Conservation (phyloP, 2,329 filamentous ascomycete genomes). For the Penicillium sp. region DNA sequence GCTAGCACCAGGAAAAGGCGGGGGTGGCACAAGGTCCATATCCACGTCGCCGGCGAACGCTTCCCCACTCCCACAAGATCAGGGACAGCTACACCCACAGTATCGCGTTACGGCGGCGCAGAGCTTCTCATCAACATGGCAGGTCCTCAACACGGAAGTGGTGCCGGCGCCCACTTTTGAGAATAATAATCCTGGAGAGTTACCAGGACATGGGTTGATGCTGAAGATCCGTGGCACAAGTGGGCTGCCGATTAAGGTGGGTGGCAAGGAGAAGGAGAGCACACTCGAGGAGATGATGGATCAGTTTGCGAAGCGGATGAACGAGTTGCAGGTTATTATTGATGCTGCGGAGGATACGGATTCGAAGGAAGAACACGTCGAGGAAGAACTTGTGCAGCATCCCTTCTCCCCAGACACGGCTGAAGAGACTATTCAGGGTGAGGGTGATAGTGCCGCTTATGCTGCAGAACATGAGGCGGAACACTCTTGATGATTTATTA, state of each 20-base stretch:
- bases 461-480: background rate
- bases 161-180: conserved; percentile 64
- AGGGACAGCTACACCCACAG: conserved; percentile 21
- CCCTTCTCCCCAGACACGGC: background rate
- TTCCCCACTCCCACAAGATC: conserved; percentile 4
- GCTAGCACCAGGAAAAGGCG: background rate
- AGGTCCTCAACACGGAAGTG: conserved; percentile 57
- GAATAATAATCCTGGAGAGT: conserved; percentile 52
- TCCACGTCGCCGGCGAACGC: conserved; percentile 26
- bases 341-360: conserved; percentile 31
- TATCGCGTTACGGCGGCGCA: conserved; percentile 65
- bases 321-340: conserved; percentile 45
- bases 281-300: conserved; percentile 49
- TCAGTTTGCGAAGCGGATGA: conserved; percentile 47
- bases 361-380: background rate
- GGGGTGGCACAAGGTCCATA: conserved; percentile 19
- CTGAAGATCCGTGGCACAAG: conserved; percentile 46
- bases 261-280: conserved; percentile 25
- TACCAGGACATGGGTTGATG: conserved; percentile 49
- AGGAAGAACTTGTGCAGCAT: background rate
- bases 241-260: conserved; percentile 28
- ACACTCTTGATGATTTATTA: background rate
- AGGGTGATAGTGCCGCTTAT: background rate
- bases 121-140: conserved; percentile 74
- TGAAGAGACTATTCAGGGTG: background rate